A percentile compares a stretch with the other conserved stretches of the same genome.
These are phyloP conservation scores for Truncatella angustata DNA, from an alignment of 2,329 filamentous ascomycete genomes.

Conservation along the genomic window DNA sequence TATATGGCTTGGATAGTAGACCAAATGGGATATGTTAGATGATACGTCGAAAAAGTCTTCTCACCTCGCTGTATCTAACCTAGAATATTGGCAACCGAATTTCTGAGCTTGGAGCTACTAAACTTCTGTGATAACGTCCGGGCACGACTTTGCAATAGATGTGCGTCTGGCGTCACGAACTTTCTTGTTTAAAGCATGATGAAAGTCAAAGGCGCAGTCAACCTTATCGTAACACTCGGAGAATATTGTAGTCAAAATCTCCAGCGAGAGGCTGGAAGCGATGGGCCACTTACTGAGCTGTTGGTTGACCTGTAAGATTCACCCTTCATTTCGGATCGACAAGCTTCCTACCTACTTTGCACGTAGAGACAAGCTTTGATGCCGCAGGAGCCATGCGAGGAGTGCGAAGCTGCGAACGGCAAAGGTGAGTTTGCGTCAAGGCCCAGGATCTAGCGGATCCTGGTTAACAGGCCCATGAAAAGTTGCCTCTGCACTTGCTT, in stretches of 20 bases:
- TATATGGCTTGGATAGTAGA: too few relatives aligned
- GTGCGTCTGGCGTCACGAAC: too few relatives aligned
- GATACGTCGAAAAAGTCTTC: too few relatives aligned
- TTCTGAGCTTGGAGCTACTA: too few relatives aligned
- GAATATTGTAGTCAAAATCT: not conserved
- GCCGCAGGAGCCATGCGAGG: not conserved
- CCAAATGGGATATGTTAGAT: too few relatives aligned
- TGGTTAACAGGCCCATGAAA: not conserved
- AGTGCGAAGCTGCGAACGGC: slow-evolving; percentile 1
- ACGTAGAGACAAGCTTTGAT: not conserved
- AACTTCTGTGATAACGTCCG: too few relatives aligned
- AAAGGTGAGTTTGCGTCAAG: slow-evolving; percentile 2
- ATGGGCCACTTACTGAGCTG: not conserved
- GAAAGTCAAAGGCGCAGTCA: not conserved
- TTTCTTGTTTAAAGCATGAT: too few relatives aligned
- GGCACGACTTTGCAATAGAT: too few relatives aligned
- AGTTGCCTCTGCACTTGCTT: not conserved
- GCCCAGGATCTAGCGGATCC: not conserved
- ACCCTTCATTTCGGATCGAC: slow-evolving; percentile 29
- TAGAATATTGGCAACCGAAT: too few relatives aligned
- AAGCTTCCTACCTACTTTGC: slow-evolving; percentile 21
- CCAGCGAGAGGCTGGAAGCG: not conserved
- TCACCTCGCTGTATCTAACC: too few relatives aligned
- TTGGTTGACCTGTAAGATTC: not conserved
- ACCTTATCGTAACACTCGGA: not conserved